Base-by-base conservation (phyloP, 495 filamentous ascomycete genomes). In the Aspergillus baeticus region DNA sequence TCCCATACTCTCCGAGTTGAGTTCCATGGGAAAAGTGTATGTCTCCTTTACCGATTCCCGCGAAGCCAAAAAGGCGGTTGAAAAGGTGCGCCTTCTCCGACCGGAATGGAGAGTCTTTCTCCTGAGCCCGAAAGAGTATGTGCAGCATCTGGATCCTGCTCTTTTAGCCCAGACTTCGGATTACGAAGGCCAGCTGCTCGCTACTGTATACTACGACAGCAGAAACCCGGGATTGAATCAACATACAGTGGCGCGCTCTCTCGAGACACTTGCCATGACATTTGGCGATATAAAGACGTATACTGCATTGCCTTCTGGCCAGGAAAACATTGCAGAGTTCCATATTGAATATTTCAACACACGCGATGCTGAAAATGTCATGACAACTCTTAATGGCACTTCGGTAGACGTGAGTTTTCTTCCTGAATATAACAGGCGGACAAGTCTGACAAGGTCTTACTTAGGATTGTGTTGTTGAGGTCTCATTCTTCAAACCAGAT, bases 251-350 rank as follows among this genome's bases (percentile, higher is more conserved):
- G 51, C 56, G 17, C 58, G 58, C 5, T 63, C 63, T 5, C 56
- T 87, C 2, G 75, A 77, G 39, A 68, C 67, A 10, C 65, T 84
- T 33, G 67, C 84, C 15, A 71, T 71, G 46, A 69, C 69, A 1
- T 78, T 84, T 57, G 85, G 85, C 4, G 73, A 79, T 44, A 63
- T 90, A 20, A 70, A 69, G 58, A 77, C 81, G 1, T 80, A 82
- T 48, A 72, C 79, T 51, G 57, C 63, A 6, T 62, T 71, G 26
- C 57, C 60, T 23, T 63, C 44, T 34, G 58, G 66, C 11, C 68
- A 74, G 10, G 65, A 72, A 31, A 71, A 66, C 23, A 55, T 66
- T 23, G 53, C 61, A 17, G 58, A 70, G 13, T 77, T 69, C 58
- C 70, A 69, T 55, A 55, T 67, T 8, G 87, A 90, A 57, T 90